Base-by-base conservation (phyloP, 495 filamentous ascomycete genomes). In the Daldinia loculata region DNA sequence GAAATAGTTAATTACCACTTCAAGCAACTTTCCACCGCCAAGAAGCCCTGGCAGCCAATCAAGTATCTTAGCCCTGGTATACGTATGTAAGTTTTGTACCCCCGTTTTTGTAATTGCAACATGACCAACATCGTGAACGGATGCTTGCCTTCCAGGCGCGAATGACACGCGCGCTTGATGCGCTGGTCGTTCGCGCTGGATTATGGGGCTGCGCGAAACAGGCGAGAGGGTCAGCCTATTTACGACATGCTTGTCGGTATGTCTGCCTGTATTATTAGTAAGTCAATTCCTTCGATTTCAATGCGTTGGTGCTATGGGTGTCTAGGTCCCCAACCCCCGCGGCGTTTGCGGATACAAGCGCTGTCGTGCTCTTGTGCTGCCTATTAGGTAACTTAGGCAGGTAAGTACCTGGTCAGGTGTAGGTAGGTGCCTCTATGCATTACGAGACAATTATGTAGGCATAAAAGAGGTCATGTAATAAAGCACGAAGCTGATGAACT, bases 1-100 rank as follows among this genome's bases (percentile, higher is more conserved):
- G 50, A 63, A 14, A 30, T 52, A 29, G 55, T 56, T 66, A 66
- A 69, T 71, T 71, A 24, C 74, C 50, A 51, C 24, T 67, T 66
- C 39, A 62, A 67, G 72, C 64, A 71, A 71, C 50, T 24, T 29
- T 39, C 15, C 8, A 34, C 57, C 63, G 69, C 63, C 58, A 71
- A 66, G 69, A 19, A 39, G 6, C 8, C 3, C 14, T 1, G 4
- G 7, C 30, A 41, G 50, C 67, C 56, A 65, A 61, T 39, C 45
- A 65, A 6, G 19, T 24, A 24, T 4, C 17, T 22, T 12, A 1
- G 8, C 17, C 43, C 17, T 48, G 19, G 43, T 24, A 24, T 48
- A 48, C 43, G 19, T 14, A 36, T 36, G 34, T 48, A 48, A 48
- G 43, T 48, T 12, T 24, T 7, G 19, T 48, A 12, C 43, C 43